A percentile compares a stretch with the other conserved stretches of the same genome.
Evolutionary conservation across 371 early-diverging fungal species (phyloP).

Genomic region (Apophysomyces trapeziformis): DNA sequence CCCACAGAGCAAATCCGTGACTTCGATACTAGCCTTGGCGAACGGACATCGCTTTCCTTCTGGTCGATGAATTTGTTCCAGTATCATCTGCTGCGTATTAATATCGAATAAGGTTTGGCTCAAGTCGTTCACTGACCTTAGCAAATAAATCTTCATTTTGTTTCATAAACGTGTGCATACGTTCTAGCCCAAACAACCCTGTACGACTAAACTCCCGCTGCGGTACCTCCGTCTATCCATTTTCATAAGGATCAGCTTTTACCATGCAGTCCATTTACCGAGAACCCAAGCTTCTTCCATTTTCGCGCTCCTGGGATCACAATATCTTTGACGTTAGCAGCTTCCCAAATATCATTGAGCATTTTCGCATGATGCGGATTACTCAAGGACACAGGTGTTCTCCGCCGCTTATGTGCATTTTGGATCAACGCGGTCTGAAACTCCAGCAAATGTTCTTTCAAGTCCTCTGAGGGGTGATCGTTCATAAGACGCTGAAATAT

Average conservation of each 20-base stretch:
- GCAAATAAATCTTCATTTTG: slow-evolving; percentile 52
- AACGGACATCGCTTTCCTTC: slow-evolving; percentile 68
- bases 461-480: slow-evolving; percentile 63
- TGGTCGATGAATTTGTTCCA: slow-evolving; percentile 64
- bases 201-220: slow-evolving; percentile 66
- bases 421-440: slow-evolving; percentile 68
- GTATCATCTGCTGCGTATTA: slow-evolving; percentile 41
- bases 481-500: slow-evolving; percentile 59
- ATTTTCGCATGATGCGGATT: slow-evolving; percentile 55
- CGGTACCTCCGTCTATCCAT: slow-evolving; percentile 61
- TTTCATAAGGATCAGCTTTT: slow-evolving; percentile 6
- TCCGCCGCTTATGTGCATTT: slow-evolving; percentile 58
- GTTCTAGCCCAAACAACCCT: slow-evolving; percentile 71
- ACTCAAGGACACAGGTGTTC: slow-evolving; percentile 54
- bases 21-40: slow-evolving; percentile 70
- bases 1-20: slow-evolving; percentile 69
- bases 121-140: slow-evolving; percentile 37
- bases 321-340: slow-evolving; percentile 50
- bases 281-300: slow-evolving; percentile 75
- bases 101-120: not conserved
- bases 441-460: slow-evolving; percentile 64
- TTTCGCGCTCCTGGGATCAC: slow-evolving; percentile 44
- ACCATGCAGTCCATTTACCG: slow-evolving; percentile 40
- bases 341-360: slow-evolving; percentile 65
- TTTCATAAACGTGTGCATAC: slow-evolving; percentile 62